A percentile compares a stretch with the other conserved stretches of the same genome.
phyloP scores from a whole-genome alignment of 2,329 filamentous ascomycete genomes.

The Fusarium marasasianum region DNA sequence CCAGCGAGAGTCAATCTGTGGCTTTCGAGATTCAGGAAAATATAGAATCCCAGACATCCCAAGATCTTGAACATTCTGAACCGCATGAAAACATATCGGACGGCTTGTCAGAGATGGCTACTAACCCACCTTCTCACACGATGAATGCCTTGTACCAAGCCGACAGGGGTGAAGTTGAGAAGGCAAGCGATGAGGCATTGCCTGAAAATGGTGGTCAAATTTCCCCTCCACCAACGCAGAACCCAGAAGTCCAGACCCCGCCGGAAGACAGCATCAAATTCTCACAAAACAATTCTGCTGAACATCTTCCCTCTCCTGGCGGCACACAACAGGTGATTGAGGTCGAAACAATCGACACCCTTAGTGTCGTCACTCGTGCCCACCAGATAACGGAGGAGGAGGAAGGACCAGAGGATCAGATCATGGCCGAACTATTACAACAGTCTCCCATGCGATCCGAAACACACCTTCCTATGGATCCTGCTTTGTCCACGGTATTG shows the following conservation, averaged over 20 bases:
- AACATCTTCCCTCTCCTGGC: slow-evolving; percentile 35
- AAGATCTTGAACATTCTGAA: slow-evolving; percentile 4
- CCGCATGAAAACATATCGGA: slow-evolving; percentile 30
- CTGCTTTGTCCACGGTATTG: slow-evolving; percentile 10
- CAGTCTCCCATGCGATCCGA: slow-evolving; percentile 34
- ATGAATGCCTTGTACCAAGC: background rate
- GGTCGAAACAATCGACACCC: slow-evolving; percentile 26
- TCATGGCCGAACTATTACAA: slow-evolving; percentile 45
- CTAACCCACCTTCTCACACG: background rate
- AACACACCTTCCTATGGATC: slow-evolving; percentile 6
- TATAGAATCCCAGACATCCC: background rate
- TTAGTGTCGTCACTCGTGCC: slow-evolving; percentile 7
- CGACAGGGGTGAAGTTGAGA: background rate
- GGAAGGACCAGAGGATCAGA: slow-evolving; percentile 41
- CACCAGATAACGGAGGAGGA: slow-evolving; percentile 34
- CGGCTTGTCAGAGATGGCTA: slow-evolving; percentile 3
- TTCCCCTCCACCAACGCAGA: slow-evolving; percentile 37
- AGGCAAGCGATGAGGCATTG: slow-evolving; percentile 12
- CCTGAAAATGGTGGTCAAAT: slow-evolving; percentile 27
- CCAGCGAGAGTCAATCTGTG: background rate
- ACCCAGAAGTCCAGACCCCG: slow-evolving; percentile 17
- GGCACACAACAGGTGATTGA: slow-evolving; percentile 36
- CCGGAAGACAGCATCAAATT: slow-evolving; percentile 16
- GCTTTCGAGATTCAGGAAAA: background rate
- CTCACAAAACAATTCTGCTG: slow-evolving; percentile 10